phyloP scores from a whole-genome alignment of 305 asterid species.

The Fraxinus velutina region DNA sequence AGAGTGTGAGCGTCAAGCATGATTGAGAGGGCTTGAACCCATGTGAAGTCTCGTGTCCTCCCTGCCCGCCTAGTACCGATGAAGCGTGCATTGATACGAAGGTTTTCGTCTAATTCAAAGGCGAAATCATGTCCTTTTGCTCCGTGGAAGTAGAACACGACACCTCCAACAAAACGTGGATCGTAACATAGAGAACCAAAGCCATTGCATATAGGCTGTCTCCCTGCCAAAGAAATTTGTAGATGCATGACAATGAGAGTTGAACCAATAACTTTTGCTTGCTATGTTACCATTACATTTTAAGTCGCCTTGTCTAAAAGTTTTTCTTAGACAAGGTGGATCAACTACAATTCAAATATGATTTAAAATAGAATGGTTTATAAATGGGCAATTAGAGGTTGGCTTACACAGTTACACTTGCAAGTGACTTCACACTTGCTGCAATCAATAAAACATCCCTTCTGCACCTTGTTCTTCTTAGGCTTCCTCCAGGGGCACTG shows the following conservation, averaged over 20 bases:
- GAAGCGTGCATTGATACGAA: slow-evolving; percentile 61
- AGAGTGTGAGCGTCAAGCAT: slow-evolving; percentile 54
- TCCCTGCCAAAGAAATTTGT: slow-evolving; percentile 34
- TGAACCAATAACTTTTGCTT: not conserved
- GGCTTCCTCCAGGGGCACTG: slow-evolving; percentile 60
- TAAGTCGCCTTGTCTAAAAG: too few relatives aligned
- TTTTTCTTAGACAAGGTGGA: too few relatives aligned
- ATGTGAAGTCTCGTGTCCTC: slow-evolving; percentile 59
- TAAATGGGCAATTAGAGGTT: not conserved
- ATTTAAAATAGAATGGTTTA: not conserved
- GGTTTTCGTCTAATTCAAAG: slow-evolving; percentile 52
- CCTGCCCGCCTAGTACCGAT: slow-evolving; percentile 58
- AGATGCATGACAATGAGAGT: not conserved
- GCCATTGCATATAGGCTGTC: slow-evolving; percentile 57
- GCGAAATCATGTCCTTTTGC: slow-evolving; percentile 49
- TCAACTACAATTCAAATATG: not conserved
- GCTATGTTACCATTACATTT: not conserved
- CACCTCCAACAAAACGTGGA: slow-evolving; percentile 69
- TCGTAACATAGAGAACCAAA: slow-evolving; percentile 58
- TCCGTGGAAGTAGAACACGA: slow-evolving; percentile 77
- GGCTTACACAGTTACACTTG: slow-evolving; percentile 41
- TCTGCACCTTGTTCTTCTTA: slow-evolving; percentile 44
- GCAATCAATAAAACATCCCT: slow-evolving; percentile 58
- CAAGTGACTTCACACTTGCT: slow-evolving; percentile 59
- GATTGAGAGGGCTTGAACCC: slow-evolving; percentile 66